Conservation (phyloP, 2,329 filamentous ascomycete genomes). For the Alternaria sp. region DNA sequence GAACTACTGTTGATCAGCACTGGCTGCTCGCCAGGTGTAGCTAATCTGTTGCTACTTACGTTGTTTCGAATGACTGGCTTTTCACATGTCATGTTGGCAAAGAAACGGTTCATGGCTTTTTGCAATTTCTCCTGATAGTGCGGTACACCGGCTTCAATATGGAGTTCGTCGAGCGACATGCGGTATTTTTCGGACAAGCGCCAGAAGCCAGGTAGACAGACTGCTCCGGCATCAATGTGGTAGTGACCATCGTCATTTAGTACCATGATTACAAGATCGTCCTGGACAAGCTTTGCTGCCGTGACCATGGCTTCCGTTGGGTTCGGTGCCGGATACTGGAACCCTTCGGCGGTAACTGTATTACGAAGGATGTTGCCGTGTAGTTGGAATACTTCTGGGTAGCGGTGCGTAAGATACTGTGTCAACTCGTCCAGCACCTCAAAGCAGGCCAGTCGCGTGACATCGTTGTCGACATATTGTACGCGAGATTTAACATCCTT, state of each 20-base stretch:
- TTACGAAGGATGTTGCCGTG: slow-evolving; percentile 1
- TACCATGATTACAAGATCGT: slow-evolving; percentile 7
- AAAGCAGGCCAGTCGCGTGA: slow-evolving; percentile 3
- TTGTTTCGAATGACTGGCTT: slow-evolving; percentile 8
- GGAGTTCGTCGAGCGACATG: slow-evolving; percentile 7
- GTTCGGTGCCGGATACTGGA: slow-evolving; percentile 2
- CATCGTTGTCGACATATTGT: slow-evolving; percentile 2
- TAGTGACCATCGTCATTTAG: slow-evolving; percentile 10
- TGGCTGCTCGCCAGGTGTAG: background rate
- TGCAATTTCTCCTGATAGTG: slow-evolving; percentile 8
- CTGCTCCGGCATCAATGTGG: slow-evolving; percentile 9
- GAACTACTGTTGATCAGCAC: background rate
- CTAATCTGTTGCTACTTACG: background rate
- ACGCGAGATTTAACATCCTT: background rate
- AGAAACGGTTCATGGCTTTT: slow-evolving; percentile 11
- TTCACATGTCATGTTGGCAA: slow-evolving; percentile 9
- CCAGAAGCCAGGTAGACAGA: slow-evolving; percentile 10
- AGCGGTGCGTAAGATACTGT: slow-evolving; percentile 10
- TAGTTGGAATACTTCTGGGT: slow-evolving; percentile 6
- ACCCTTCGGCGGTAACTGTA: slow-evolving; percentile 2
- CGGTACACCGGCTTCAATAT: slow-evolving; percentile 9
- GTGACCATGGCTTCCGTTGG: slow-evolving; percentile 10
- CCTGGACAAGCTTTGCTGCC: slow-evolving; percentile 7
- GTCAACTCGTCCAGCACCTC: slow-evolving; percentile 10
- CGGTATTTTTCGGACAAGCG: slow-evolving; percentile 9